These are phyloP conservation scores for Filobasidium wieringae DNA, from an alignment of 768 basidiomycete genomes.

Conservation along the genomic window DNA sequence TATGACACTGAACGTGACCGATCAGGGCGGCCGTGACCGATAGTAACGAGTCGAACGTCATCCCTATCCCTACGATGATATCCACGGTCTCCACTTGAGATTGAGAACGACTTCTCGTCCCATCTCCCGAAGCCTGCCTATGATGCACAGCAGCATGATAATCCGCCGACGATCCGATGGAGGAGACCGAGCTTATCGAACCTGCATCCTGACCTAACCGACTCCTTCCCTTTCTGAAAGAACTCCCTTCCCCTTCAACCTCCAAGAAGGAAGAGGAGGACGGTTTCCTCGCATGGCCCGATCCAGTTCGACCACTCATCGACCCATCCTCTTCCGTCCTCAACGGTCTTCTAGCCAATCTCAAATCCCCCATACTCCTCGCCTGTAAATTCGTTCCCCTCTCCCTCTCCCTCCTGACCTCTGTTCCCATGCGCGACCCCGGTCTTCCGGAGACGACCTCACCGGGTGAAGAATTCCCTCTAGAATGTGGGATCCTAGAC, in stretches of 20 bases:
- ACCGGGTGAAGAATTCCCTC: neutral
- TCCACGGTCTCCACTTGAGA: neutral
- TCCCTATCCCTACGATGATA: constrained; percentile 44
- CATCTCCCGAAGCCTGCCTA: neutral
- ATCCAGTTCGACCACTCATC: too few species aligned
- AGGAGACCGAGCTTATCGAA: constrained; percentile 10
- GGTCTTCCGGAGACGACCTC: neutral
- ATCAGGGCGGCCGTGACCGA: constrained; percentile 96
- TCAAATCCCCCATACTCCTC: constrained; percentile 1
- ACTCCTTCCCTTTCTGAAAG: neutral
- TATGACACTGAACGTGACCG: constrained; percentile 89
- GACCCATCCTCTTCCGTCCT: too few species aligned
- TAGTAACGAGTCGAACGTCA: constrained; percentile 77
- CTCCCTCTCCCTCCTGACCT: neutral
- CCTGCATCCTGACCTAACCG: neutral
- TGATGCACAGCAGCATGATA: neutral
- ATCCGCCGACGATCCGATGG: constrained; percentile 1
- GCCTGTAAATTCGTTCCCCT: constrained; percentile 1
- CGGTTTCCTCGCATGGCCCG: too few species aligned
- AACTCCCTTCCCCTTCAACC: neutral
- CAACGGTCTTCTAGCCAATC: neutral
- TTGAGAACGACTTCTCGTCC: neutral
- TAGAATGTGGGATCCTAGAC: neutral
- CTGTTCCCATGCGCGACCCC: neutral
- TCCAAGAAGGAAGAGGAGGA: neutral